Conservation (phyloP, 2,329 filamentous ascomycete species). For the Cladosporium sp. region DNA sequence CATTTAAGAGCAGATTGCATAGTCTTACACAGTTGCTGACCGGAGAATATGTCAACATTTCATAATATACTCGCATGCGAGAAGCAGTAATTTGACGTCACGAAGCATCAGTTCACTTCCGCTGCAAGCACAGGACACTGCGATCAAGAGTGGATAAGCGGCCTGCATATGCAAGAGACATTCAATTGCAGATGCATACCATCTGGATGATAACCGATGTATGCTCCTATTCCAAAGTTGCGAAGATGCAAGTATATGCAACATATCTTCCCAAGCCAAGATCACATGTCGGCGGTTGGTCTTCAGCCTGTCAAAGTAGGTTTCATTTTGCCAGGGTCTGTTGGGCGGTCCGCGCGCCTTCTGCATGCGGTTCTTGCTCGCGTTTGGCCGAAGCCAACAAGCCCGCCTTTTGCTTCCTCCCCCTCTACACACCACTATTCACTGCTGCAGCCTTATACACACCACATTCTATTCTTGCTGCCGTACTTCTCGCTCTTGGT, state of each 20-base stretch:
- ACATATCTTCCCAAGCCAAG: no score
- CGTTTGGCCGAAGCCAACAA: neutral
- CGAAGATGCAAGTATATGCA: no score
- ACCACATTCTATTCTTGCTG: neutral
- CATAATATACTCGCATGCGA: neutral
- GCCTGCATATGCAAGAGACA: no score
- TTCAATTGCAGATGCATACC: no score
- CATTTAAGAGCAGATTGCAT: neutral
- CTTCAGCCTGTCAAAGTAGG: neutral
- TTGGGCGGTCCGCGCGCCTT: neutral
- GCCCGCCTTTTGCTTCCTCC: neutral
- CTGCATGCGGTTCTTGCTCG: neutral
- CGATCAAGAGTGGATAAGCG: no score
- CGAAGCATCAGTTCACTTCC: neutral
- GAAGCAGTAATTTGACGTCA: conserved; percentile 1
- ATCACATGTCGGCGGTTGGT: neutral
- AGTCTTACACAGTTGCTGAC: neutral
- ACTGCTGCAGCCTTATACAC: neutral
- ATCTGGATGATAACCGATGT: no score
- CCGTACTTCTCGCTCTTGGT: no score
- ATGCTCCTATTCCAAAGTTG: no score
- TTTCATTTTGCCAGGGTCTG: neutral
- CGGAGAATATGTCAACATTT: neutral
- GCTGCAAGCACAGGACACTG: no score
- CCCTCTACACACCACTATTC: neutral